Evolutionary conservation across 1,284 basidiomycete species (phyloP), one percentile per base, ranked within the genome.

Genomic region (Fomitopsis pinicola): DNA sequence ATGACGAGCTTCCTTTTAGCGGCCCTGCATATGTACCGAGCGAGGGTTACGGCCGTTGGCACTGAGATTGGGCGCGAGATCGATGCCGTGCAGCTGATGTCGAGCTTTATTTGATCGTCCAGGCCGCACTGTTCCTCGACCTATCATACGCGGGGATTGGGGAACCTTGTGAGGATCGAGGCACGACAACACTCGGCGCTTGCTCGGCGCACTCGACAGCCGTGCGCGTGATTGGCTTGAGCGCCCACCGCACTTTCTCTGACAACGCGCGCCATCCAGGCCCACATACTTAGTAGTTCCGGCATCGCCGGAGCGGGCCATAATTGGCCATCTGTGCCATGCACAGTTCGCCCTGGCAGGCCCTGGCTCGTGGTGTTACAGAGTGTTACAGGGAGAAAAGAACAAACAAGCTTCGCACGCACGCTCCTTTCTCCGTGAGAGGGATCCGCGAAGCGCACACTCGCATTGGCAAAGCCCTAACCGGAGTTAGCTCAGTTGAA

Each of bases 1-100:
- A 26, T 15, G 52, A 38, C 42, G n/a, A 53, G 22, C 15, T 55
- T 36, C 52, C 58, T 59, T 55, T 54, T 54, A 59, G 52, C 38
- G 17, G 38, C 22, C 26, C 8, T 40, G 28, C 19, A 14, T 15
- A 40, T 8, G 38, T 40, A 40, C 38, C 38, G 12, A 40, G 4
- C 35, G 40, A 53, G 44, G 45, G 3, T 48, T 28, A 28, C 28
- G 17, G 48, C 35, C 35, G 22, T 17, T 50, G 22, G 50, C 26
- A 30, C 22, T 22, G 26, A 59, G 42, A 59, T 59, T 28, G 30
- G 33, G 14, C 19, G 22, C 38, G 22, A 55, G 52, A 59, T 55
- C 53, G 33, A 19, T 54, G 52, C 52, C 35, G 52, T 38, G 9
- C 17, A 38, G 22, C 35, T 22, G 52, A 28, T 54, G 28, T 33